A percentile compares a stretch with the other conserved stretches of the same genome.
These are phyloP conservation scores for Micractinium sp. DNA, from an alignment of 139 green algal species.

Conservation along the genomic window DNA sequence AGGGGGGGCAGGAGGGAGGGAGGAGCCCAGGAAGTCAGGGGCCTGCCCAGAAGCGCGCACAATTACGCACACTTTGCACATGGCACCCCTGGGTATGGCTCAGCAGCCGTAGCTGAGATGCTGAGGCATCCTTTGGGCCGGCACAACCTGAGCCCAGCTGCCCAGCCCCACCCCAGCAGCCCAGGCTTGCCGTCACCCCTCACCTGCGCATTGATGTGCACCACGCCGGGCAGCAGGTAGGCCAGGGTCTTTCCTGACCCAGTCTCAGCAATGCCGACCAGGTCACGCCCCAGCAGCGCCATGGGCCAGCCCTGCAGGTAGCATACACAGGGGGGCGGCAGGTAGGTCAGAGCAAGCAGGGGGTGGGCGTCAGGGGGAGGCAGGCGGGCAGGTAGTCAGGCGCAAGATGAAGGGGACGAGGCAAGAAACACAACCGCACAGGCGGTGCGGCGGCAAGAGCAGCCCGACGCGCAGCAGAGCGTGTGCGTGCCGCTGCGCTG, in stretches of 20 bases:
- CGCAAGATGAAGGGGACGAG: no score
- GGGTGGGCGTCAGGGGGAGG: no score
- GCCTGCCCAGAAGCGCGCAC: not conserved
- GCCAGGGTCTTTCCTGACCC: slow-evolving; percentile 91
- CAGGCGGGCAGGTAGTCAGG: no score
- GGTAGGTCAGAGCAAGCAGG: no score
- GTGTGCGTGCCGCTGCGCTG: not conserved
- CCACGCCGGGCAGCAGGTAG: slow-evolving; percentile 88
- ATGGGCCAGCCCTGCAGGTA: slow-evolving; percentile 85
- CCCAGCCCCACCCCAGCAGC: not conserved
- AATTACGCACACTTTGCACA: no score
- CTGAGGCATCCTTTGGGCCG: no score
- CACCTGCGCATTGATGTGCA: slow-evolving; percentile 94
- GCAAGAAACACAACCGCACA: not conserved
- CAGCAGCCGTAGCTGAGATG: no score
- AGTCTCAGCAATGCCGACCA: slow-evolving; percentile 90
- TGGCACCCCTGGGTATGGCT: no score
- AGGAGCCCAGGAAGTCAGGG: not conserved
- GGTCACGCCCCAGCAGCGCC: slow-evolving; percentile 84
- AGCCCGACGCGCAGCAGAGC: not conserved
- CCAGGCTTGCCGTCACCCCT: no score
- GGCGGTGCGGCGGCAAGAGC: no score
- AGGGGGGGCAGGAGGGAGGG: not conserved
- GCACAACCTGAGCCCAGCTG: no score
- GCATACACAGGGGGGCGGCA: no score